phyloP scores from a whole-genome alignment of 2,329 filamentous ascomycete species.

The Parascedosporium putredinis region DNA sequence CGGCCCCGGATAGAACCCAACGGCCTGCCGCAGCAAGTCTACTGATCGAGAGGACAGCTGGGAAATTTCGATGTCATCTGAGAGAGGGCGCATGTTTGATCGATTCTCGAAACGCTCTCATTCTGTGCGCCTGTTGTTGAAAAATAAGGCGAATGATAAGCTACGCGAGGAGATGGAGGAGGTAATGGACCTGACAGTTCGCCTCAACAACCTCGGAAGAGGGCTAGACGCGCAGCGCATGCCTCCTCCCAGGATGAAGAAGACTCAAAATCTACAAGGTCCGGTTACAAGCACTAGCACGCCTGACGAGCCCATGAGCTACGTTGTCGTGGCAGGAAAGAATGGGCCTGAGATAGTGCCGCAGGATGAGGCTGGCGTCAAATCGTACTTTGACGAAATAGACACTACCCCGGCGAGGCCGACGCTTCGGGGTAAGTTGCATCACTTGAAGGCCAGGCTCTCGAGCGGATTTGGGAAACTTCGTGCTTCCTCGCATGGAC shows the following conservation, averaged over 20 bases:
- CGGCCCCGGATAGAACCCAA: background rate
- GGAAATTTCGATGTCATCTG: background rate
- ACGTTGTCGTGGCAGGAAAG: background rate
- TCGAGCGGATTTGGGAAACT: background rate
- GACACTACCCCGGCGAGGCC: background rate
- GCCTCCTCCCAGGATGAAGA: background rate
- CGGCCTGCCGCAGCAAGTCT: background rate
- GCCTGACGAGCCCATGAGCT: background rate
- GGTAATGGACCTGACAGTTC: background rate
- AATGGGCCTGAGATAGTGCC: background rate
- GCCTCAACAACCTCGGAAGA: background rate
- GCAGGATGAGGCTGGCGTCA: background rate
- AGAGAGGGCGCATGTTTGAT: background rate
- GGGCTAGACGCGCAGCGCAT: background rate
- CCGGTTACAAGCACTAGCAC: background rate
- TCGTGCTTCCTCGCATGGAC: background rate
- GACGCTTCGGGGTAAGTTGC: background rate
- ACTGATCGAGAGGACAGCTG: background rate
- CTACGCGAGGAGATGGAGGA: background rate
- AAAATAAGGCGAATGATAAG: background rate
- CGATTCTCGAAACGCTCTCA: background rate
- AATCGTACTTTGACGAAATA: background rate
- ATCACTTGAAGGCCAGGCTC: background rate
- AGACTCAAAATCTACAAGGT: background rate
- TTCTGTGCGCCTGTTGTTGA: background rate